Evolutionary conservation across 108 stramenopile species (phyloP), one percentile per base, ranked within the genome.

Genomic region (Cyclotella atomus): DNA sequence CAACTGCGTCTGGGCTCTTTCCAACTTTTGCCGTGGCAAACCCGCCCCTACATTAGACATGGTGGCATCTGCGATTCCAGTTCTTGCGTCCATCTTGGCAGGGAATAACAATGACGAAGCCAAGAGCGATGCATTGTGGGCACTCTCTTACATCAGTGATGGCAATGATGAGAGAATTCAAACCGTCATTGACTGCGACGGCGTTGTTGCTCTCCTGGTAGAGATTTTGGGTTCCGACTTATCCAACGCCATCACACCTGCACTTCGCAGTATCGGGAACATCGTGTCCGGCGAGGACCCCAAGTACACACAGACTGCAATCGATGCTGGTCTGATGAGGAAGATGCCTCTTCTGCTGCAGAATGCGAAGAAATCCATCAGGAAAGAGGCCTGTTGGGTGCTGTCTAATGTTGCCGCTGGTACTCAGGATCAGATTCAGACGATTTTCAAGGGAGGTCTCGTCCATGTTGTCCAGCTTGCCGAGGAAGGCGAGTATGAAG

Each of bases 11-110:
- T 99, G 98, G 98, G 77, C 94, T 0, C 63, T 99, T 19, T 95
- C 94, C 32, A 99, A 97, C 76, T 82, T 97, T 54, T 97, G 97
- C 83, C 89, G 98, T 43, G 96, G 96, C 36, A 97, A 95, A 76
- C 97, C 97, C 8, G 68, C 88, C 35, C 95, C 96, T 33, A 56
- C 69, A 19, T 28, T 85, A 25, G 46, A 60, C 9, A 24, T 66
- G 8, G 62, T 96, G n/a, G 60, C 41, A 8, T 82, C 90, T 14
- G 88, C 86, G 4, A 69, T 95, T 21, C 85, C 79, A 4, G 71
- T 81, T 21, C 71, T 97, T 24, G 78, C 56, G 2, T 3, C 57
- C 16, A 54, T 84, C 14, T 71, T 93, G 16, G 38, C 38, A 7
- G 33, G 45, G 49, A 36, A 67, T 33, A 49, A 70, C 7, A 55